Base-by-base conservation (phyloP, 345 rosid genomes). In the Excoecaria cochinchinensis region DNA sequence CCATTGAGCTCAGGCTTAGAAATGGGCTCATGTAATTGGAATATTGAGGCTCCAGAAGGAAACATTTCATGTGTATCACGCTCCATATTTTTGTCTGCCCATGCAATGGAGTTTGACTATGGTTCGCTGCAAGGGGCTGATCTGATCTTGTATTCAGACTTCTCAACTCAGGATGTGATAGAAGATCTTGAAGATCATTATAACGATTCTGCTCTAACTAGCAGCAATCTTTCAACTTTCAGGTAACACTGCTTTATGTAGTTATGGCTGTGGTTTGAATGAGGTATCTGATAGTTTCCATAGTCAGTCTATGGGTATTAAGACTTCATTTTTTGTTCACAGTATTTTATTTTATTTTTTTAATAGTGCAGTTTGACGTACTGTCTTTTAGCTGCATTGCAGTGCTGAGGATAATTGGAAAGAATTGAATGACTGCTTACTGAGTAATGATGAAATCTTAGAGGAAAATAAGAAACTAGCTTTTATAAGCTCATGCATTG, bases 1-100 rank as follows among this genome's bases (percentile, higher is more conserved):
- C 89, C 96, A 22, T 73, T 85, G 77, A 91, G 98, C 85, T 95
- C 98, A 51, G 92, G 99, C 75, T 79, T 85, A 76, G 97, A 92
- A 80, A 87, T 95, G 67, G 99, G 98, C n/a, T 84, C 95, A 14
- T 92, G 94, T 82, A 89, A 89, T 80, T 92, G 99, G 99, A 84
- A 85, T 44, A 82, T 92, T 31, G 84, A 69, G 59, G 80, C 90
- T 73, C 95, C 91, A 40, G 76, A 84, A 50, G 78, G 82, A 78
- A 86, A 79, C 62, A 57, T 91, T 74, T 85, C 88, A 76, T 88
- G 74, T 82, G 60, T 95, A 76, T 85, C 86, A 40, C 79, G 84
- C 77, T 95, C 98, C 56, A 79, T 83, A 67, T 87, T 86, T 76
- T 83, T 53, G 69, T 85, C 98, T 61, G 72, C 78, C 50, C 87